phyloP scores from a whole-genome alignment of 148 eudicot genomes.

The Camellia japonica region DNA sequence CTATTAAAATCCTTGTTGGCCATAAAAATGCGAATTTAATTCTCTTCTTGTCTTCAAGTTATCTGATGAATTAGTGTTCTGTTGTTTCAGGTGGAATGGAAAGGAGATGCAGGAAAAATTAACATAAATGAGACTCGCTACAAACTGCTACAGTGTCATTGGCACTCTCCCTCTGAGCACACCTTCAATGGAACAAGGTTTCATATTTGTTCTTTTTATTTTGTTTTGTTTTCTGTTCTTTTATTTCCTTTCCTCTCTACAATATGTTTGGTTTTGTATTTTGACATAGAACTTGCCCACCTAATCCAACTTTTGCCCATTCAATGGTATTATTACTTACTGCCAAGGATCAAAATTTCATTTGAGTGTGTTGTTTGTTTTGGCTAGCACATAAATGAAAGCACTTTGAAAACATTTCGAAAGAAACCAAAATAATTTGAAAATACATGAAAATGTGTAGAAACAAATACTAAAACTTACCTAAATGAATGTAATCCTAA shows the following conservation, averaged over 20 bases:
- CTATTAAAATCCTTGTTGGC: not conserved
- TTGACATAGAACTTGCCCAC: not conserved
- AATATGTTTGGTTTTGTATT: no score
- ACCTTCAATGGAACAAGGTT: conserved; percentile 36
- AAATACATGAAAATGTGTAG: no score
- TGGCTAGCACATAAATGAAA: no score
- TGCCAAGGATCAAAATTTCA: no score
- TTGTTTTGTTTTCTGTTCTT: no score
- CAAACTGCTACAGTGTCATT: conserved; percentile 33
- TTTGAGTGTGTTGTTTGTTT: no score
- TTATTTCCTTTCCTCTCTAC: no score
- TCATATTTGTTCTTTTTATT: not conserved
- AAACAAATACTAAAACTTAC: no score
- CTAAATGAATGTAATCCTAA: no score
- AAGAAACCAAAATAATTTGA: no score
- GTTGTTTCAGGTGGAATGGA: conserved; percentile 33
- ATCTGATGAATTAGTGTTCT: not conserved
- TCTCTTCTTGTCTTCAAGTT: not conserved
- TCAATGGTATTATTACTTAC: not conserved
- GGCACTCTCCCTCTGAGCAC: conserved; percentile 50
- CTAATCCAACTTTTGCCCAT: not conserved
- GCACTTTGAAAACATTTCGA: no score
- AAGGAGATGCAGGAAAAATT: conserved; percentile 37
- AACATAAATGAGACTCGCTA: conserved; percentile 27
- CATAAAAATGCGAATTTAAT: not conserved